A percentile compares a stretch with the other conserved stretches of the same genome.
These are phyloP conservation scores for Neonectria ditissima DNA, from an alignment of 2,329 filamentous ascomycete genomes.

Conservation along the genomic window DNA sequence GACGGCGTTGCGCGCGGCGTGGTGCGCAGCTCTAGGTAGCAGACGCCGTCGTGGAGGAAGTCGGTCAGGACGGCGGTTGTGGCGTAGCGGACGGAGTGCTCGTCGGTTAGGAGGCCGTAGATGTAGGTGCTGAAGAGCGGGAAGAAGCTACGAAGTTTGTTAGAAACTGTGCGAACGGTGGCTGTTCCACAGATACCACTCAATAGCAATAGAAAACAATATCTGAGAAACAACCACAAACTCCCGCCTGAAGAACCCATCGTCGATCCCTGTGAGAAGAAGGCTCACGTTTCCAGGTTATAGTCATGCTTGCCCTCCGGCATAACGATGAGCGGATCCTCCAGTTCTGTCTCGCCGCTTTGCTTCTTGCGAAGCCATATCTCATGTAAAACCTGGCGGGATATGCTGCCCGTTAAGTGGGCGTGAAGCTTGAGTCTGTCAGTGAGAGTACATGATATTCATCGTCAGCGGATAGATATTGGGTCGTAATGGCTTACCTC, in stretches of 20 bases:
- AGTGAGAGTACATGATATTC: neutral
- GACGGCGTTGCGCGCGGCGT: conserved; percentile 75
- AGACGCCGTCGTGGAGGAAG: conserved; percentile 78
- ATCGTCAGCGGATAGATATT: neutral
- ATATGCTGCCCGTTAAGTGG: conserved; percentile 84
- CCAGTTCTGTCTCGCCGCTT: conserved; percentile 64
- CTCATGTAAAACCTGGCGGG: conserved; percentile 76
- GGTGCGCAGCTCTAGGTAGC: conserved; percentile 83
- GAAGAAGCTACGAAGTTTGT: conserved; percentile 70
- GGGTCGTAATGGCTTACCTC: conserved; percentile 54
- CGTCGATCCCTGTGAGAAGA: neutral
- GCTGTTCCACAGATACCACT: neutral
- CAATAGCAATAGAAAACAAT: neutral
- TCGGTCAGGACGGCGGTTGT: conserved; percentile 73
- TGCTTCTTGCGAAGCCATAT: conserved; percentile 75
- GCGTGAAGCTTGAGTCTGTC: conserved; percentile 74
- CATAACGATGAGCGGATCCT: conserved; percentile 77
- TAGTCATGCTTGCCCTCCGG: conserved; percentile 78
- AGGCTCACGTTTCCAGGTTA: conserved; percentile 72
- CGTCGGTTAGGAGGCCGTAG: conserved; percentile 77
- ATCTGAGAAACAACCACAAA: too few species aligned
- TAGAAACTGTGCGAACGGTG: neutral
- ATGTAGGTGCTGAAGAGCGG: conserved; percentile 83
- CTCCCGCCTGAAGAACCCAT: neutral
- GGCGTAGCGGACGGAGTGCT: conserved; percentile 68